phyloP scores from a whole-genome alignment of 2,329 filamentous ascomycete genomes.

The Penicillium olsonii region DNA sequence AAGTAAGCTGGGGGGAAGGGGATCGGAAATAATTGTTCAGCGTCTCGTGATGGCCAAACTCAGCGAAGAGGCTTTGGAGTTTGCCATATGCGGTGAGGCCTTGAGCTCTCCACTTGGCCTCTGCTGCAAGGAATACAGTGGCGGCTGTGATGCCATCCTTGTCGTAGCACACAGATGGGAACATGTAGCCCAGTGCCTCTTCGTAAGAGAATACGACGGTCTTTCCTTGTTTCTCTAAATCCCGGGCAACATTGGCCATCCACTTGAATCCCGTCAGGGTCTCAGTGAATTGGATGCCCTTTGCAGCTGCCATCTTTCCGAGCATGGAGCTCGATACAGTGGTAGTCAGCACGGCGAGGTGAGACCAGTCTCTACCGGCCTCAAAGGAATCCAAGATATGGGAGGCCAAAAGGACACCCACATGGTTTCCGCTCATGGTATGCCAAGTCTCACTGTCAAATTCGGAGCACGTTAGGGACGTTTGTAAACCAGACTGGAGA shows the following conservation, averaged over 20 bases:
- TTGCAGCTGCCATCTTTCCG: conserved; percentile 54
- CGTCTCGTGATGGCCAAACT: conserved; percentile 63
- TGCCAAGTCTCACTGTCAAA: conserved; percentile 53
- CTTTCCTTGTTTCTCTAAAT: conserved; percentile 53
- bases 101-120: conserved; percentile 52
- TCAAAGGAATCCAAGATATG: conserved; percentile 54
- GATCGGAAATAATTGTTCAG: conserved; percentile 66
- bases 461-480: conserved; percentile 4
- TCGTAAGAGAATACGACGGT: conserved; percentile 62
- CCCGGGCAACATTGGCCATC: conserved; percentile 62
- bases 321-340: conserved; percentile 67
- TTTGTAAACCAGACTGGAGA: background rate
- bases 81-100: conserved; percentile 60
- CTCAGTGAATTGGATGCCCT: conserved; percentile 60
- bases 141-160: conserved; percentile 66
- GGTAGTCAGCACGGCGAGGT: conserved; percentile 61
- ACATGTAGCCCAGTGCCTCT: conserved; percentile 69
- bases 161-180: conserved; percentile 62
- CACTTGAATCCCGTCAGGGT: conserved; percentile 69
- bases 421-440: conserved; percentile 65
- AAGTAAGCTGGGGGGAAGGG: conserved; percentile 55
- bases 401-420: conserved; percentile 62
- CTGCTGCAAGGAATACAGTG: conserved; percentile 59
- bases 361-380: conserved; percentile 34
- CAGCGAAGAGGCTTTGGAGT: conserved; percentile 58